These are phyloP conservation scores for Gyromitra esculenta DNA, from an alignment of 2,329 filamentous ascomycete species.

Conservation along the genomic window DNA sequence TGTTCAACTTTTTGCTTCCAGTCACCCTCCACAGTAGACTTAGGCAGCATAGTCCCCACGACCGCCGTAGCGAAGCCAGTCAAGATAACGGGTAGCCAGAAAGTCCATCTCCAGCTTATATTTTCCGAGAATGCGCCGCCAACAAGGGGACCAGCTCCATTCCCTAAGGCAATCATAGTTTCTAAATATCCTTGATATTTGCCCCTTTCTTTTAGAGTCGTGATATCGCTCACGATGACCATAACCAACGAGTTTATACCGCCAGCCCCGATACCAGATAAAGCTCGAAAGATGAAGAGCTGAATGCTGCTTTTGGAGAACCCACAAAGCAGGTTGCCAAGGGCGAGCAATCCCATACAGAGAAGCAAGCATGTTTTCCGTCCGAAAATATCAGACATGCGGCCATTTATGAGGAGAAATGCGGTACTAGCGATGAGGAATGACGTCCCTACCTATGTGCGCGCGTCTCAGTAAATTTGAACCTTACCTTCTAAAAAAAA, in stretches of 20 bases:
- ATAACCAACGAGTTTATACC: conserved; percentile 70
- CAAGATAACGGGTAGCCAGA: conserved; percentile 47
- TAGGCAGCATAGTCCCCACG: conserved; percentile 58
- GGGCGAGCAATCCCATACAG: conserved; percentile 65
- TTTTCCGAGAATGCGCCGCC: conserved; percentile 45
- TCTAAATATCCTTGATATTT: conserved; percentile 62
- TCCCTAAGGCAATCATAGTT: conserved; percentile 43
- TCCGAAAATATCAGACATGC: conserved; percentile 70
- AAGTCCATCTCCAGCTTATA: conserved; percentile 48
- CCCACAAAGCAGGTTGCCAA: conserved; percentile 70
- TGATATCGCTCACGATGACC: conserved; percentile 71
- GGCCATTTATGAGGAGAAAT: conserved; percentile 73
- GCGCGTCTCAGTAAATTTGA: not conserved
- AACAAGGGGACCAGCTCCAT: conserved; percentile 49
- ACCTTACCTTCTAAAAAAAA: not conserved
- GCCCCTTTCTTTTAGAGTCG: conserved; percentile 69
- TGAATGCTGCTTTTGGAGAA: conserved; percentile 67
- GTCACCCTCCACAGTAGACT: conserved; percentile 56
- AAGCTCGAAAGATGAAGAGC: conserved; percentile 70
- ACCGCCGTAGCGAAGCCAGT: conserved; percentile 53
- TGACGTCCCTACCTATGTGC: conserved; percentile 43
- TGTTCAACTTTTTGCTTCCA: conserved; percentile 57
- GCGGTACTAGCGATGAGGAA: conserved; percentile 68
- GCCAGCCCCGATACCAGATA: conserved; percentile 71
- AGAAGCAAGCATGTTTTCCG: conserved; percentile 69